Evolutionary conservation across 345 rosid genomes (phyloP).

Genomic region (Rhodomyrtus tomentosa): DNA sequence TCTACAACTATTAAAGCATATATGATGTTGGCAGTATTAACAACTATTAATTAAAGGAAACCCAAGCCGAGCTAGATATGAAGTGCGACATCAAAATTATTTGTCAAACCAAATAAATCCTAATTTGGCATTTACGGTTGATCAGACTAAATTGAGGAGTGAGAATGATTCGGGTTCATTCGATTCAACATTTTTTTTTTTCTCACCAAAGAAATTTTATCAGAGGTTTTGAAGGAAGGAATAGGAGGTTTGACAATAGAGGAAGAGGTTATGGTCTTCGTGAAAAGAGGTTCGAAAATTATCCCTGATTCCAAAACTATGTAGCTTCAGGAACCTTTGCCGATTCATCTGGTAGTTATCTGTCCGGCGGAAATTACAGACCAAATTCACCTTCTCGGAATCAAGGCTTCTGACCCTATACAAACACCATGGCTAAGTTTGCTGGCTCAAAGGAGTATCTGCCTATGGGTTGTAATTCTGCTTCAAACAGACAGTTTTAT

Average conservation of each 20-base stretch:
- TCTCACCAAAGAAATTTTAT: neutral
- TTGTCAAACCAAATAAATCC: no score
- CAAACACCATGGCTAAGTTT: neutral
- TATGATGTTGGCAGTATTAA: no score
- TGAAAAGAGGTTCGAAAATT: neutral
- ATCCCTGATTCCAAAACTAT: neutral
- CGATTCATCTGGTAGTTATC: neutral
- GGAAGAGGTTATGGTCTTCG: neutral
- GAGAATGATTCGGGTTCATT: neutral
- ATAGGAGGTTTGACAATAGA: neutral
- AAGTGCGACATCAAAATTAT: no score
- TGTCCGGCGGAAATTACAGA: neutral
- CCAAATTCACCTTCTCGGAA: neutral
- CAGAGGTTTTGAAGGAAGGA: neutral
- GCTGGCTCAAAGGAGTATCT: neutral
- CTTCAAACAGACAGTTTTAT: neutral
- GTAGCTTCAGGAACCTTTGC: neutral
- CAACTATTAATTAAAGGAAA: no score
- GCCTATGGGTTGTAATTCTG: neutral
- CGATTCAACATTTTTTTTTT: neutral
- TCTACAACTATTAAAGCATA: no score
- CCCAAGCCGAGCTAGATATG: no score
- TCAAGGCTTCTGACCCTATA: neutral
- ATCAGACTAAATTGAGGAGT: neutral
- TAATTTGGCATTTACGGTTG: neutral